phyloP scores from a whole-genome alignment of 2,329 filamentous ascomycete species.

The Paraconiothyrium sp. region DNA sequence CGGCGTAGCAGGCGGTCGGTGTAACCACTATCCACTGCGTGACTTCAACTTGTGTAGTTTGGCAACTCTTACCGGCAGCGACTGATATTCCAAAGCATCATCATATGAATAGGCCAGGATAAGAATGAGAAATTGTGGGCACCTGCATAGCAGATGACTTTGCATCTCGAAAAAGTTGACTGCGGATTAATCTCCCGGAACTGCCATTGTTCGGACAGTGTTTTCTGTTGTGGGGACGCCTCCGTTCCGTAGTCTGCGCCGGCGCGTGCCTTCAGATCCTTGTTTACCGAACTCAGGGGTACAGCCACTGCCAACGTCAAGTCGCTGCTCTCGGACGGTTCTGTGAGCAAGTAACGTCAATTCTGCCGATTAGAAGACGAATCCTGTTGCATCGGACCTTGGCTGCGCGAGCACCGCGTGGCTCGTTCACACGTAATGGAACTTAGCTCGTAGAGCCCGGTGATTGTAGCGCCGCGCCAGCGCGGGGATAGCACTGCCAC shows the following conservation, averaged over 20 bases:
- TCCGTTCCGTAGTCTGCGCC: slow-evolving; percentile 5
- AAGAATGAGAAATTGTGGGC: background rate
- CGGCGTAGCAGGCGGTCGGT: background rate
- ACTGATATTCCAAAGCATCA: background rate
- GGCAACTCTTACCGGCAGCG: background rate
- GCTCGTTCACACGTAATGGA: background rate
- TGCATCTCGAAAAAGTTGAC: background rate
- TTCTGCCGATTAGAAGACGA: background rate
- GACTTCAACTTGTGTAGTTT: background rate
- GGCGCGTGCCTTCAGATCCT: background rate
- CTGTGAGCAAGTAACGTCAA: background rate
- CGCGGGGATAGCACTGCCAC: slow-evolving; percentile 8
- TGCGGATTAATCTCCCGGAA: background rate
- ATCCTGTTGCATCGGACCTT: background rate
- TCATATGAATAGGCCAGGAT: background rate
- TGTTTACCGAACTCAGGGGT: background rate
- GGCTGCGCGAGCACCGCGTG: background rate
- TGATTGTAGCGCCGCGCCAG: background rate
- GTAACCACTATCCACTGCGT: background rate
- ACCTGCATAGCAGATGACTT: background rate
- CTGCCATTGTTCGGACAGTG: background rate
- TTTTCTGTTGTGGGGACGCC: background rate
- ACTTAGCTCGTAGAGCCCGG: background rate
- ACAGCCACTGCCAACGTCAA: background rate
- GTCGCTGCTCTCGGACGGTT: background rate